phyloP scores from a whole-genome alignment of 2,329 filamentous ascomycete species.

The Periconia sp. region DNA sequence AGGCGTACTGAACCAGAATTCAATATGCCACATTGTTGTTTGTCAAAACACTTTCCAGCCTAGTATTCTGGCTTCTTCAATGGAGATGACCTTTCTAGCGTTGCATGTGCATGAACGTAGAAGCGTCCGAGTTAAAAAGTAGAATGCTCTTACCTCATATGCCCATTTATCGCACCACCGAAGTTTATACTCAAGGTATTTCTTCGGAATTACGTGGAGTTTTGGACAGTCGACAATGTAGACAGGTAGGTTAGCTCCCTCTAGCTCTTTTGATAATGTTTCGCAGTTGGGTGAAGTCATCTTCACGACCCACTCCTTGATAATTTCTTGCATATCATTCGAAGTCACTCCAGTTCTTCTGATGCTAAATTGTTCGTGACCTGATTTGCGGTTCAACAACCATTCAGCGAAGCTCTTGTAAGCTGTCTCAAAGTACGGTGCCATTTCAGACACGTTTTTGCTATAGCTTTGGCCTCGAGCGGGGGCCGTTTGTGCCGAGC shows the following conservation, averaged over 20 bases:
- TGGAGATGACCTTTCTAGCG: no score
- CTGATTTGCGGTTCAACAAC: constrained; percentile 18
- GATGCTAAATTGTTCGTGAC: constrained; percentile 17
- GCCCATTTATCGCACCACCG: constrained; percentile 36
- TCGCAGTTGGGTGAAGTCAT: constrained; percentile 22
- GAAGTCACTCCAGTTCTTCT: constrained; percentile 11
- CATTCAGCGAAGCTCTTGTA: constrained; percentile 20
- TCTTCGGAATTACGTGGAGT: constrained; percentile 38
- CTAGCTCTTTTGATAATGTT: constrained; percentile 17
- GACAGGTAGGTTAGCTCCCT: constrained; percentile 20
- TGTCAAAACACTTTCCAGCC: no score
- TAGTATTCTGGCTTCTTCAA: no score
- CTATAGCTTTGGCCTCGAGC: constrained; percentile 20
- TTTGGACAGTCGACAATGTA: constrained; percentile 45
- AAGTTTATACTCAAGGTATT: constrained; percentile 38
- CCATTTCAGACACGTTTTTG: constrained; percentile 18
- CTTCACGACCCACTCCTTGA: constrained; percentile 39
- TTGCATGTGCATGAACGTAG: no score
- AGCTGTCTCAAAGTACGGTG: constrained; percentile 21
- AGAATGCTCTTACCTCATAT: constrained; percentile 31
- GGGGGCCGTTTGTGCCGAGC: constrained; percentile 9
- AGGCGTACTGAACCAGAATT: not conserved
- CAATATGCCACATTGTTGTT: not conserved
- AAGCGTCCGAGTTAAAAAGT: no score
- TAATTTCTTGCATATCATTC: constrained; percentile 19